phyloP scores from a whole-genome alignment of 2,329 filamentous ascomycete genomes.

The Talaromyces piceae region DNA sequence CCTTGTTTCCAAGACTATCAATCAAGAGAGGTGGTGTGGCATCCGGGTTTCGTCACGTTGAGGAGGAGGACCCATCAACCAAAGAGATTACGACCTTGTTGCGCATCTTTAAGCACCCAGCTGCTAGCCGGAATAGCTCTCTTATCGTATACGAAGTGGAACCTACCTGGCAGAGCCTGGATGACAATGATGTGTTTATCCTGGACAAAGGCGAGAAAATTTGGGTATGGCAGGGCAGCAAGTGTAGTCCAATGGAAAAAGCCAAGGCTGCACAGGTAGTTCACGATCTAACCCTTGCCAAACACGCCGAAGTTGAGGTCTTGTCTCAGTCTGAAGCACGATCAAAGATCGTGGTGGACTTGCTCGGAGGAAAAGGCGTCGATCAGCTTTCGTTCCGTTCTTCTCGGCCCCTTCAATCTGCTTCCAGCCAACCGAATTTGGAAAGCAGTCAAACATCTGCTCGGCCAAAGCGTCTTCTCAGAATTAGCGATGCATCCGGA shows the following conservation, averaged over 20 bases:
- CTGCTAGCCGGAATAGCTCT: constrained; percentile 37
- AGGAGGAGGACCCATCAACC: constrained; percentile 33
- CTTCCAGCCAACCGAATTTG: neutral
- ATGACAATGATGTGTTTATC: constrained; percentile 59
- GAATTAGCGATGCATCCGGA: constrained; percentile 51
- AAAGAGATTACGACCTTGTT: constrained; percentile 47
- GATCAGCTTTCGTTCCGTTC: constrained; percentile 37
- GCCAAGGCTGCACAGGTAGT: constrained; percentile 61
- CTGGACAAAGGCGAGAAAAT: constrained; percentile 57
- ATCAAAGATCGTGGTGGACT: constrained; percentile 46
- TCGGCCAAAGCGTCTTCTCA: constrained; percentile 46
- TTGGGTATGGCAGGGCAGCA: constrained; percentile 62
- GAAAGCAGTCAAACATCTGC: constrained; percentile 8
- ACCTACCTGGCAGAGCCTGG: constrained; percentile 54
- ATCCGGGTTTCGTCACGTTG: constrained; percentile 59
- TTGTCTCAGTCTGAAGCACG: constrained; percentile 49
- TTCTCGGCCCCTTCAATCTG: constrained; percentile 35
- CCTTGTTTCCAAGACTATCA: constrained; percentile 53
- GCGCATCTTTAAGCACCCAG: constrained; percentile 56
- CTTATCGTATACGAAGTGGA: constrained; percentile 58
- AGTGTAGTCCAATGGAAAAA: constrained; percentile 62
- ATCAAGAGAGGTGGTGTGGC: constrained; percentile 55
- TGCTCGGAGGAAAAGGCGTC: constrained; percentile 46
- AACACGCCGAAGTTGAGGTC: constrained; percentile 58
- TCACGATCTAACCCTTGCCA: constrained; percentile 48